Evolutionary conservation across 148 eudicot genomes (phyloP).

Genomic region (Camellia granthamiana): DNA sequence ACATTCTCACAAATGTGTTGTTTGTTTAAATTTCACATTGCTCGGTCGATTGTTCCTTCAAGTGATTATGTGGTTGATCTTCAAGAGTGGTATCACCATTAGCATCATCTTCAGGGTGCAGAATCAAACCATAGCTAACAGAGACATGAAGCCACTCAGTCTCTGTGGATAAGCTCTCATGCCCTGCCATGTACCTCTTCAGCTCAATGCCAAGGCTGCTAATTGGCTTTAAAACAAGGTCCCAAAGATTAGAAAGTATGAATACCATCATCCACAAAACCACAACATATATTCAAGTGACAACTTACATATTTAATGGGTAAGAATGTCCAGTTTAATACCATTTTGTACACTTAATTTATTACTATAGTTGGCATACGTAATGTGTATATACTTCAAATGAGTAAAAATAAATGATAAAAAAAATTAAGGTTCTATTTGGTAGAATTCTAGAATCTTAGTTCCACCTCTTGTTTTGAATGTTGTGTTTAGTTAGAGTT

Average conservation of each 20-base stretch:
- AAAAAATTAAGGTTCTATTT: too few relatives aligned
- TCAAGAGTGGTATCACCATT: neutral
- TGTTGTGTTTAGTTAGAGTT: too few relatives aligned
- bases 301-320: too few relatives aligned
- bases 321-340: fast-evolving
- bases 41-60: neutral
- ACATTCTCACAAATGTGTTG: neutral
- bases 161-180: conserved; percentile 27
- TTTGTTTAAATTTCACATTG: neutral
- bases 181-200: conserved; percentile 33
- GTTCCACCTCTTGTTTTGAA: too few relatives aligned
- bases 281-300: too few relatives aligned
- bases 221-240: conserved; percentile 29
- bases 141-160: conserved; percentile 33
- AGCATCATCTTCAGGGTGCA: conserved; percentile 20
- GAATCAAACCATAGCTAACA: conserved; percentile 31
- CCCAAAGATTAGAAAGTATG: neutral
- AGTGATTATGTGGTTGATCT: neutral
- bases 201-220: conserved; percentile 42
- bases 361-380: too few relatives aligned
- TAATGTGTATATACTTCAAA: too few relatives aligned
- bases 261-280: too few relatives aligned
- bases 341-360: too few relatives aligned
- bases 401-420: too few relatives aligned
- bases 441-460: too few relatives aligned